Evolutionary conservation across 768 basidiomycete genomes (phyloP), one percentile per base, ranked within the genome.

Genomic region (Tricholomella constricta): DNA sequence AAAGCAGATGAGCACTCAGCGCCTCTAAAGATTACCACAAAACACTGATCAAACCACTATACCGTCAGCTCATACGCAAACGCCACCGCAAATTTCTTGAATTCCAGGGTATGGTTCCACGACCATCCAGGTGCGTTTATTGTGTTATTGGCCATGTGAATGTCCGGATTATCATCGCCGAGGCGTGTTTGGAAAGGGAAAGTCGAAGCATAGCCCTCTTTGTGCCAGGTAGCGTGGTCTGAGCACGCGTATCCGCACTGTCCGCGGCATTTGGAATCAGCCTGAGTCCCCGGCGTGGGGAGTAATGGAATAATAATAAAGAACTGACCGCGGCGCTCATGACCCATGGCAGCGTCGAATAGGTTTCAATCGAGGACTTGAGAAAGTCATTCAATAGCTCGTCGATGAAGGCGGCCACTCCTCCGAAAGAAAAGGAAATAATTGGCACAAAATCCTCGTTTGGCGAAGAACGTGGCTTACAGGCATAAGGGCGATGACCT

Each of bases 171-270:
- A 32, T 61, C 50, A 3, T 65, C 64, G 22, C 66, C 62, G 2
- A 54, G 57, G 76, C 40, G 52, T n/a, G 54, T 34, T 35, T 60
- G 56, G 25, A 43, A 60, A 2, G 65, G 64, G 61, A 54, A 59
- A 31, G 65, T 50, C 14, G 61, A 78, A 23, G 82, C 83, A 58
- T 85, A 86, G 45, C 86, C 85, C 26, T 81, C 81, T 65, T 79
- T 79, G 36, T 63, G 65, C 83, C 83, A 85, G 23, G 81, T 81
- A 22, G 84, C 83, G 59, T 86, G 86, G 62, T 87, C 85, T 22
- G 81, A 83, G 68, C 86, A 88, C 31, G 85, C 86, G 59, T 88
- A 88, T 17, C 81, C 84, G 63, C 57, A 58, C 57, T 55, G 19
- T n/a, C 10, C 15, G 15, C 3, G 14, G 36, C n/a, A 12, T 23